Evolutionary conservation across 768 basidiomycete species (phyloP), one percentile per base, ranked within the genome.

Genomic region (Tulasnella sp.): DNA sequence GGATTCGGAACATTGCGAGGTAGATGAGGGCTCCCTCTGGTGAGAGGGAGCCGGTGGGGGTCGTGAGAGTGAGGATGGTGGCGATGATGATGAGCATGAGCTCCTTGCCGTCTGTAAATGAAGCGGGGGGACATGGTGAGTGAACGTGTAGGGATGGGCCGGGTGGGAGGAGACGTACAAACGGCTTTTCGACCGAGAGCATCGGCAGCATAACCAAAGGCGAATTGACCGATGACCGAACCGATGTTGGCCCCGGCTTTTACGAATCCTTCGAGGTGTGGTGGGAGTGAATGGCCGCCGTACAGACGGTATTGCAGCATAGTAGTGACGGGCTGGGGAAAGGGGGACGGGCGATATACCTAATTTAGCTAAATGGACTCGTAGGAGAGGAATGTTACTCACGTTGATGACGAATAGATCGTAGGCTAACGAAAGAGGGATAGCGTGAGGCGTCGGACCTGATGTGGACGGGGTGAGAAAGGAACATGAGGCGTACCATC

Each of bases 1-100:
- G 79, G 73, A 93, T 90, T 17, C 93, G 90, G 80, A 87, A 93
- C 3, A 90, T 79, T 84, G 85, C 45, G 42, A 72, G 42, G 40
- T 67, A 64, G 19, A 75, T 67, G 39, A 69, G 77, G 40, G 34
- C 14, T 2, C 71, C 37, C 22, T 68, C 38, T 19, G 39, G 73
- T 74, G 64, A 40, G 39, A 73, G 49, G 22, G 68, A 54, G 29
- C 71, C 71, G 29, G 91, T 91, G 0, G 92, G 92, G 17, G 86
- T 88, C 1, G 89, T 87, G 75, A 93, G 84, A 38, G 86, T 86
- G 49, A 93, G 81, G 80, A 93, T 91, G 2, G 92, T 93, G 0
- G 90, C 91, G 71, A 93, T 78, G 80, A 93, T 93, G 79, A 92
- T 91, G 76, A 93, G 83, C 88, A 93, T 91, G 72, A 93, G 86